phyloP scores from a whole-genome alignment of 306 rosid species.

The Ochetophila trinervis region DNA sequence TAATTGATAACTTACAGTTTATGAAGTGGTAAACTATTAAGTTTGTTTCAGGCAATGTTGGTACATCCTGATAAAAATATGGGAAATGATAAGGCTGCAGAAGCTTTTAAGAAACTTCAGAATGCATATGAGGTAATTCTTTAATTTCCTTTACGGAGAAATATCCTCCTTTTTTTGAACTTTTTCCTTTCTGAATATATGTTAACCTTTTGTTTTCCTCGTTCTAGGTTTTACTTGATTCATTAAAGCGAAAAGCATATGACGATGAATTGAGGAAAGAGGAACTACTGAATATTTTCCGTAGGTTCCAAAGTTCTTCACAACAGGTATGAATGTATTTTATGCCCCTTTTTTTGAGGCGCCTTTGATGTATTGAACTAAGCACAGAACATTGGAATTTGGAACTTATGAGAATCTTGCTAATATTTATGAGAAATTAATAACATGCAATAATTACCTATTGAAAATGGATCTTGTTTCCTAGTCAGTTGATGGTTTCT shows the following conservation, averaged over 20 bases:
- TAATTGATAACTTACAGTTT: conserved; percentile 27
- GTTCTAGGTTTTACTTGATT: conserved; percentile 81
- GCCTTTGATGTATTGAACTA: conserved; percentile 7
- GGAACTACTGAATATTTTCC: conserved; percentile 75
- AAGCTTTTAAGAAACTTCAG: conserved; percentile 98
- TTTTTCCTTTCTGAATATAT: conserved; percentile 16
- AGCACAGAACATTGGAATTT: neutral
- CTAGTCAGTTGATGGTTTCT: neutral
- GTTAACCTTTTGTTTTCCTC: conserved; percentile 9
- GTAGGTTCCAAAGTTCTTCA: conserved; percentile 60
- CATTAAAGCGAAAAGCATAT: conserved; percentile 79
- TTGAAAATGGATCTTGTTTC: neutral
- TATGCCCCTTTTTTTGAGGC: neutral
- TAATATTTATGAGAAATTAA: neutral
- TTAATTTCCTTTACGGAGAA: conserved; percentile 2
- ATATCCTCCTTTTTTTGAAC: neutral
- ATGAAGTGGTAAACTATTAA: conserved; percentile 12
- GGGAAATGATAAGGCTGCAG: conserved; percentile 97
- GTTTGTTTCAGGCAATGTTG: conserved; percentile 76
- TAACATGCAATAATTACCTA: neutral
- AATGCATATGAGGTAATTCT: conserved; percentile 87
- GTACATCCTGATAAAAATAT: conserved; percentile 99
- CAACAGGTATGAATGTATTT: conserved; percentile 46
- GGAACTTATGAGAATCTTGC: neutral
- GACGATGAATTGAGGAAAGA: conserved; percentile 94